A percentile compares a stretch with the other conserved stretches of the same genome.
Evolutionary conservation across 768 basidiomycete species (phyloP).

Genomic region (Royoungia palumana): DNA sequence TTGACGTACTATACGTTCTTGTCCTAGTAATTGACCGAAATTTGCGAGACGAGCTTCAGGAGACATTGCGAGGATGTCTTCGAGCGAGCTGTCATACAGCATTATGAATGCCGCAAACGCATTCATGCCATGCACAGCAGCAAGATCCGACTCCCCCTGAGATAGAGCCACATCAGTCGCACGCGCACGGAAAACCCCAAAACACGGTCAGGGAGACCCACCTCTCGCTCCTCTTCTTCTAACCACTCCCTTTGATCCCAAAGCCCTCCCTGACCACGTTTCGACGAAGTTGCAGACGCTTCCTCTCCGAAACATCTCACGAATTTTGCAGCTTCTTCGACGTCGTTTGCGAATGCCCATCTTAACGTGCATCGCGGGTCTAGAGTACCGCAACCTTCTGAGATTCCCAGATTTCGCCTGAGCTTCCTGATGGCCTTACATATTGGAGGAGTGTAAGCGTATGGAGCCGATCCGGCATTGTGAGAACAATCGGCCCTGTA

Average conservation of each 20-base stretch:
- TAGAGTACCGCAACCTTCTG: conserved; percentile 57
- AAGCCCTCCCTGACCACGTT: conserved; percentile 35
- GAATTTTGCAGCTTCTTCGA: conserved; percentile 54
- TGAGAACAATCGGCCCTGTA: conserved; percentile 18
- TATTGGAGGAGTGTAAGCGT: conserved; percentile 63
- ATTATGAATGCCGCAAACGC: conserved; percentile 65
- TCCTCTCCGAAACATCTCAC: conserved; percentile 57
- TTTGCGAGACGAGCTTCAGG: conserved; percentile 44
- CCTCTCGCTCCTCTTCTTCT: conserved; percentile 52
- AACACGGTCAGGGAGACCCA: conserved; percentile 21
- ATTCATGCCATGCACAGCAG: conserved; percentile 61
- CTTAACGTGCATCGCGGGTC: conserved; percentile 39
- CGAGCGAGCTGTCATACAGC: conserved; percentile 49
- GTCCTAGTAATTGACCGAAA: conserved; percentile 48
- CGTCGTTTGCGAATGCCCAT: conserved; percentile 61
- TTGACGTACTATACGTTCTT: conserved; percentile 49
- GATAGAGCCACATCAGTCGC: conserved; percentile 6
- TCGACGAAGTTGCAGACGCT: conserved; percentile 44
- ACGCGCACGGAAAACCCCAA: conserved; percentile 9
- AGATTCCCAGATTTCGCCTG: conserved; percentile 56
- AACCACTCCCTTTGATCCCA: conserved; percentile 69
- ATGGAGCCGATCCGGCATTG: conserved; percentile 14
- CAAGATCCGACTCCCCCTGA: conserved; percentile 62
- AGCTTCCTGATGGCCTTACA: conserved; percentile 70
- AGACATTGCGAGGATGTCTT: conserved; percentile 52